Evolutionary conservation across 768 basidiomycete genomes (phyloP).

Genomic region (Auricularia heimuer): DNA sequence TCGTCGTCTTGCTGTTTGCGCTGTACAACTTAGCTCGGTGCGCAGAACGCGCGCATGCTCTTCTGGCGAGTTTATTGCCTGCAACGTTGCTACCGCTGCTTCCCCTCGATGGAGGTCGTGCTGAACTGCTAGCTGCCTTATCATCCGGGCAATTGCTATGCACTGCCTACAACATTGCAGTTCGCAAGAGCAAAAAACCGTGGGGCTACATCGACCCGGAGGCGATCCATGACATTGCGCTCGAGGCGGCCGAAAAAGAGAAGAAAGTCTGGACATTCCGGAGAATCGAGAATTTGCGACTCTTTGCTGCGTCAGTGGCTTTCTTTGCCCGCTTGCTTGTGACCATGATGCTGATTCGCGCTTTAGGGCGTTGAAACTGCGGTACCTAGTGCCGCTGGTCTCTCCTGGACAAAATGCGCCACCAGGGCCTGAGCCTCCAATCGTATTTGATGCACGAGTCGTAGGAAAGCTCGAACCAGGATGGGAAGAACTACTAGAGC

Average conservation of each 20-base stretch:
- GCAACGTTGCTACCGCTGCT: conserved; percentile 34
- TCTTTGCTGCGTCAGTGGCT: conserved; percentile 71
- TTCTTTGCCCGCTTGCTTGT: neutral
- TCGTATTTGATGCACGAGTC: conserved; percentile 62
- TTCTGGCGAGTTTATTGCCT: conserved; percentile 55
- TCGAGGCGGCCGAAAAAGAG: conserved; percentile 50
- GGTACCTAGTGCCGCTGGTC: conserved; percentile 66
- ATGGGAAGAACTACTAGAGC: conserved; percentile 75
- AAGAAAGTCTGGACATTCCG: conserved; percentile 67
- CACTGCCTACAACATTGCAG: conserved; percentile 67
- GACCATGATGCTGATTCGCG: conserved; percentile 16
- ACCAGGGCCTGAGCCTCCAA: conserved; percentile 31
- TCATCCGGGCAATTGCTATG: conserved; percentile 78
- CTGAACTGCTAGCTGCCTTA: conserved; percentile 41
- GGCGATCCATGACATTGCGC: conserved; percentile 69
- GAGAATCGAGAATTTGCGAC: conserved; percentile 71
- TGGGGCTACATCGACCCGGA: conserved; percentile 81
- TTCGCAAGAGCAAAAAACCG: conserved; percentile 69
- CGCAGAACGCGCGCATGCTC: conserved; percentile 53
- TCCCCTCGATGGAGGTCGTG: conserved; percentile 23
- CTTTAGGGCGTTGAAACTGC: conserved; percentile 61
- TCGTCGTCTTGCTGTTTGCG: neutral
- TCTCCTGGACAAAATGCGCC: conserved; percentile 34
- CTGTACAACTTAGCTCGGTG: neutral
- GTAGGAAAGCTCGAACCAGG: conserved; percentile 67